Percentiles rank a stretch among this genome's conserved stretches.
These are phyloP conservation scores for Akebia trifoliata DNA, from an alignment of 164 flowering plant species.

Conservation along the genomic window DNA sequence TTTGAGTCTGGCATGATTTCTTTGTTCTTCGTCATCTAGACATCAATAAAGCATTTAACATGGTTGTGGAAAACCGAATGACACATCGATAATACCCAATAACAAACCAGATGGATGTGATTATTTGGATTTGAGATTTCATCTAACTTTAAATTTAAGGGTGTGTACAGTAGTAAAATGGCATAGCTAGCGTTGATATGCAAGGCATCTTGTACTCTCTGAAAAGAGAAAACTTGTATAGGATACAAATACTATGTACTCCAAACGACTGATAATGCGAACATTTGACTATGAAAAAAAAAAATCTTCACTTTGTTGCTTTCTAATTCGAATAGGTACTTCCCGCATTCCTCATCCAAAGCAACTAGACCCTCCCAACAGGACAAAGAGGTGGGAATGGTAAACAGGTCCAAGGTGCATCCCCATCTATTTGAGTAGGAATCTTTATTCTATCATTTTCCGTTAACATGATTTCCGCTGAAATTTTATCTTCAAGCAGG, in stretches of 20 bases:
- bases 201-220: not conserved
- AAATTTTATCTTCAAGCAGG: conserved; percentile 17
- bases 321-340: no score
- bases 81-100: no score
- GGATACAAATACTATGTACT: conserved; percentile 3
- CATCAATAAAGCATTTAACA: no score
- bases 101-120: no score
- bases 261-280: no score
- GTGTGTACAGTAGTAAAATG: not conserved
- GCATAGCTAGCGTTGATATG: not conserved
- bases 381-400: conserved; percentile 71
- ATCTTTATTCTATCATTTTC: conserved; percentile 14
- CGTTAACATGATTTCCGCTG: conserved; percentile 10
- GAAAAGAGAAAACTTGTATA: not conserved
- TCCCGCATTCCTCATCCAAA: no score
- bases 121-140: no score
- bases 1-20: not conserved
- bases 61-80: no score
- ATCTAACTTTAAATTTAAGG: no score
- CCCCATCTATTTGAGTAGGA: conserved; percentile 15
- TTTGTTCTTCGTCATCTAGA: no score
- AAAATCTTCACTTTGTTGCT: no score
- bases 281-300: no score
- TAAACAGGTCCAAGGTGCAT: conserved; percentile 30
- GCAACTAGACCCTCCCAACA: conserved; percentile 54